phyloP scores from a whole-genome alignment of 495 filamentous ascomycete genomes.

The Letharia columbiana region DNA sequence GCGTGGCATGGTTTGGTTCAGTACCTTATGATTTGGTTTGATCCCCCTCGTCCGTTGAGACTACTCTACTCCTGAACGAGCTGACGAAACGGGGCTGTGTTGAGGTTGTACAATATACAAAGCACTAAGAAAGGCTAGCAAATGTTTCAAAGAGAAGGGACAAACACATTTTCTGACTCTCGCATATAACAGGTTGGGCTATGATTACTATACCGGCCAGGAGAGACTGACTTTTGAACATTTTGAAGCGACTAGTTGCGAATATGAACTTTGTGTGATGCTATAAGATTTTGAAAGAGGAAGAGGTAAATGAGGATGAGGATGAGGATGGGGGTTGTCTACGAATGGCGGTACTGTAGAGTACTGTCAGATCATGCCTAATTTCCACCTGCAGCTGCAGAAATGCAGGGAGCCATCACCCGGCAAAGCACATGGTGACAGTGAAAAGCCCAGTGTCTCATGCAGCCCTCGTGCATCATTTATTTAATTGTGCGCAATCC shows the following conservation, averaged over 20 bases:
- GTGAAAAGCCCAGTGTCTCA: background rate
- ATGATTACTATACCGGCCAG: background rate
- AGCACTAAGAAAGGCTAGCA: background rate
- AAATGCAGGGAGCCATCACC: background rate
- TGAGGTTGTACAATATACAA: background rate
- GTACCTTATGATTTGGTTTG: background rate
- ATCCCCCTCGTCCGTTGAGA: background rate
- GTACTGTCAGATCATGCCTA: background rate
- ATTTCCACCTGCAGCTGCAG: background rate
- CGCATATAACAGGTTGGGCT: background rate
- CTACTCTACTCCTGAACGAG: background rate
- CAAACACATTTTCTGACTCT: background rate
- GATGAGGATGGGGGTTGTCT: background rate
- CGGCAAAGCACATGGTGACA: background rate
- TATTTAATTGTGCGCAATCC: background rate
- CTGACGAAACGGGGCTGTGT: constrained; percentile 5
- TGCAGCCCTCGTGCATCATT: background rate
- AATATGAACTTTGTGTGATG: background rate
- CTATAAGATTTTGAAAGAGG: too few species aligned
- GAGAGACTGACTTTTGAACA: background rate
- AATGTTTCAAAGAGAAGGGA: background rate
- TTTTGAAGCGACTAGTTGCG: background rate
- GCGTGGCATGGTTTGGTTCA: background rate
- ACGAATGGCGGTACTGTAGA: background rate
- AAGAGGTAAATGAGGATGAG: too few species aligned